A percentile compares a stretch with the other conserved stretches of the same genome.
Evolutionary conservation across 2,329 filamentous ascomycete genomes (phyloP).

Genomic region (Lasiodiplodia sp.): DNA sequence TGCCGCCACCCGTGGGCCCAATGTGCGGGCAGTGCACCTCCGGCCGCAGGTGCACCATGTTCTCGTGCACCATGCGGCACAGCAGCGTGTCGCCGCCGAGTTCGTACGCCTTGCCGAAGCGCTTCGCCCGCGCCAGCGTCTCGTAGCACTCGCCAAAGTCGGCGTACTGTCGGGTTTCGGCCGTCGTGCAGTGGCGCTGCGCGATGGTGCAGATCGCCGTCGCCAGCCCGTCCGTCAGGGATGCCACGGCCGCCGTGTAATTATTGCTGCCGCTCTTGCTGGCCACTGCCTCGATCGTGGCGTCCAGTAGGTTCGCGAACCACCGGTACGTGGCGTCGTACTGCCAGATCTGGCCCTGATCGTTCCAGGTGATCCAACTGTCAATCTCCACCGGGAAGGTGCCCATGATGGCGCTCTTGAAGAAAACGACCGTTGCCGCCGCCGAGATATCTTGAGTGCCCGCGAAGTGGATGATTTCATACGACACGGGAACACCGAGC

Average conservation of each 20-base stretch:
- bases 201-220: slow-evolving; percentile 37
- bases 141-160: slow-evolving; percentile 34
- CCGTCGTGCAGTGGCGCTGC: slow-evolving; percentile 38
- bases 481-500: slow-evolving; percentile 36
- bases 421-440: slow-evolving; percentile 39
- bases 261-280: neutral
- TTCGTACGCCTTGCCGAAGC: slow-evolving; percentile 45
- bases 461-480: slow-evolving; percentile 43
- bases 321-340: slow-evolving; percentile 47
- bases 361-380: slow-evolving; percentile 45
- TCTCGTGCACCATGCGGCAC: slow-evolving; percentile 46
- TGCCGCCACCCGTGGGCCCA: slow-evolving; percentile 43
- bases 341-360: slow-evolving; percentile 39
- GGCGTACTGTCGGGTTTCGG: slow-evolving; percentile 38
- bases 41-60: slow-evolving; percentile 46
- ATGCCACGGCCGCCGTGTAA: neutral
- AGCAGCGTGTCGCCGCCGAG: slow-evolving; percentile 47
- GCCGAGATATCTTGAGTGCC: slow-evolving; percentile 44
- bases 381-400: slow-evolving; percentile 42
- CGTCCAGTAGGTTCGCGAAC: slow-evolving; percentile 41
- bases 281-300: slow-evolving; percentile 29
- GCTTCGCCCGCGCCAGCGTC: slow-evolving; percentile 40
- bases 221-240: slow-evolving; percentile 33
- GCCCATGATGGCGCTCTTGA: slow-evolving; percentile 37
- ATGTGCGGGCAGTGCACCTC: slow-evolving; percentile 48